phyloP scores from a whole-genome alignment of 1,139 yeast genomes.

The Pichia sp. region DNA sequence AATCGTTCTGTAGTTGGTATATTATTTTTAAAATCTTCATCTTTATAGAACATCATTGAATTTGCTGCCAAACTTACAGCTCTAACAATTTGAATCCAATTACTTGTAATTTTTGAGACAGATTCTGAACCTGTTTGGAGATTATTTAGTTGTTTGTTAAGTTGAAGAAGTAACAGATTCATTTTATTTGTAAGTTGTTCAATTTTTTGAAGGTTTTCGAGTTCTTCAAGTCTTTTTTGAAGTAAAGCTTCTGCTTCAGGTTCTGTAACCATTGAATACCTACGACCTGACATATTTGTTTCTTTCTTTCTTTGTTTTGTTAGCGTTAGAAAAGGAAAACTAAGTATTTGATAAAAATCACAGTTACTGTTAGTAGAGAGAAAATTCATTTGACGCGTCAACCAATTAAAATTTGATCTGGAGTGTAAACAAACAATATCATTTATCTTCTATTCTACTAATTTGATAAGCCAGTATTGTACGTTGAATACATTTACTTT shows the following conservation, averaged over 20 bases:
- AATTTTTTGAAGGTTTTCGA: slow-evolving; percentile 44
- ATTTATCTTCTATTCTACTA: too few species aligned
- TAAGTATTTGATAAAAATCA: not conserved
- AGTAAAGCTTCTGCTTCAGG: slow-evolving; percentile 16
- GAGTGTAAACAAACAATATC: too few species aligned
- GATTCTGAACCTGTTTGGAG: slow-evolving; percentile 24
- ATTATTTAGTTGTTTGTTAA: slow-evolving; percentile 3
- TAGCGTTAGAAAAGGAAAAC: too few species aligned
- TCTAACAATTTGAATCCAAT: slow-evolving; percentile 64
- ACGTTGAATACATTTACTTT: too few species aligned
- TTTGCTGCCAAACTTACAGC: slow-evolving; percentile 63
- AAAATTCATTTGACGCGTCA: not conserved
- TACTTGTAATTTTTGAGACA: slow-evolving; percentile 47
- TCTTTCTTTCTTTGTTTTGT: too few species aligned
- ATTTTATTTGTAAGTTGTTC: slow-evolving; percentile 34
- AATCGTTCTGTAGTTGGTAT: slow-evolving; percentile 55
- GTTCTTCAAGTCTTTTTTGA: slow-evolving; percentile 44
- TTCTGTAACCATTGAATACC: slow-evolving; percentile 14
- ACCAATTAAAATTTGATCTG: not conserved
- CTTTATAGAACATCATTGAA: slow-evolving; percentile 38
- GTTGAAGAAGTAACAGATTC: not conserved
- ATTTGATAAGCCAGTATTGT: too few species aligned
- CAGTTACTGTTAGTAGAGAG: not conserved
- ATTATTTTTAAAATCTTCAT: slow-evolving; percentile 38
- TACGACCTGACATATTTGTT: slow-evolving; percentile 11